Evolutionary conservation across 2,329 filamentous ascomycete species (phyloP).

Genomic region (Diaporthe amygdali): DNA sequence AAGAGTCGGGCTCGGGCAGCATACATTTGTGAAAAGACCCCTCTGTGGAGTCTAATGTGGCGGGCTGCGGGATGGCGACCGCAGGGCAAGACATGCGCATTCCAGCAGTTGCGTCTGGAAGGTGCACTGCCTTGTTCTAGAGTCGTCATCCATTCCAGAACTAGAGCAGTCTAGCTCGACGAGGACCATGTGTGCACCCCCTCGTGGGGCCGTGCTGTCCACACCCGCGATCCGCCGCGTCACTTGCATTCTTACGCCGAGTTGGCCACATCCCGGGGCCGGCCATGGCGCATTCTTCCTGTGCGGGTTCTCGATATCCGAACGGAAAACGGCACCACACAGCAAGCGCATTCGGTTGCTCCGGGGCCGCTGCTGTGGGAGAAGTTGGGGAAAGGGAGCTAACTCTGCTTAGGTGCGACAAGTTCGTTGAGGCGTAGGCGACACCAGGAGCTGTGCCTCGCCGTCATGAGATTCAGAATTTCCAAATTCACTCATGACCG

Average conservation of each 20-base stretch:
- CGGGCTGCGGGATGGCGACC: neutral
- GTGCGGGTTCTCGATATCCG: neutral
- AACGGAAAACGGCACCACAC: neutral
- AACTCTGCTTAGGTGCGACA: neutral
- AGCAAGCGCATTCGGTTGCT: neutral
- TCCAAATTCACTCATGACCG: neutral
- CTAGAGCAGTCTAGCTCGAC: neutral
- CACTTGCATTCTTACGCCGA: neutral
- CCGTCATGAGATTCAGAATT: neutral
- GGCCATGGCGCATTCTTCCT: neutral
- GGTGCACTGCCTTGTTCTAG: neutral
- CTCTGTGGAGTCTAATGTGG: too few species aligned
- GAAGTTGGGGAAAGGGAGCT: neutral
- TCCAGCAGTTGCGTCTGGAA: neutral
- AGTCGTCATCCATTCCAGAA: neutral
- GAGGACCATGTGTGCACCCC: conserved; percentile 1
- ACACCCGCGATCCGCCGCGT: neutral
- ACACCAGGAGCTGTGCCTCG: neutral
- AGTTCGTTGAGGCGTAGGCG: too few species aligned
- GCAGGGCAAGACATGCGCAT: neutral
- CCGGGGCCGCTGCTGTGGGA: neutral
- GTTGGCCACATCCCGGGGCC: neutral
- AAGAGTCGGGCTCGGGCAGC: too few species aligned
- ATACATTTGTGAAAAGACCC: too few species aligned
- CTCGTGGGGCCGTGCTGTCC: neutral